A percentile compares a stretch with the other conserved stretches of the same genome.
These are phyloP conservation scores for Termitomyces sp. DNA, from an alignment of 768 basidiomycete species.

Conservation along the genomic window DNA sequence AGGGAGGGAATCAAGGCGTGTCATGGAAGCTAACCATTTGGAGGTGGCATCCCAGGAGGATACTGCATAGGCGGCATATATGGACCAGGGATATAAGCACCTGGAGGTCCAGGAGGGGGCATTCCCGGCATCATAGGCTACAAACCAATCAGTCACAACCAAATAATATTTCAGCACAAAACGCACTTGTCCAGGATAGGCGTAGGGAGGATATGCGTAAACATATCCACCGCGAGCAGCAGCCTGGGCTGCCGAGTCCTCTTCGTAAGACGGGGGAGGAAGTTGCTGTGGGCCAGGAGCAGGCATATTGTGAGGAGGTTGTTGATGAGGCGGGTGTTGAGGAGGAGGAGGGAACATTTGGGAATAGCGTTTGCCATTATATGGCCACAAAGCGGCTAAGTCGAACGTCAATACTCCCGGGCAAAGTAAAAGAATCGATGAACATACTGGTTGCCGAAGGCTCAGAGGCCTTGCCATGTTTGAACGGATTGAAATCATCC, in stretches of 20 bases:
- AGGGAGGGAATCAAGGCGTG: background rate
- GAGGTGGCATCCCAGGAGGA: slow-evolving; percentile 75
- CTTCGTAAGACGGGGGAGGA: slow-evolving; percentile 77
- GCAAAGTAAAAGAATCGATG: background rate
- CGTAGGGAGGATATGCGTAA: slow-evolving; percentile 76
- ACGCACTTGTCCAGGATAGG: slow-evolving; percentile 72
- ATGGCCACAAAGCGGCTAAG: slow-evolving; percentile 80
- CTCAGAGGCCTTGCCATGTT: slow-evolving; percentile 77
- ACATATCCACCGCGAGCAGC: slow-evolving; percentile 62
- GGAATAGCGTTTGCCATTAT: slow-evolving; percentile 83
- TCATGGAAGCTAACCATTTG: slow-evolving; percentile 59
- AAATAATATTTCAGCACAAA: background rate
- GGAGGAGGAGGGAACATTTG: slow-evolving; percentile 68
- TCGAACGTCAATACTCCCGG: background rate
- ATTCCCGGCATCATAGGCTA: slow-evolving; percentile 87
- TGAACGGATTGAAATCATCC: slow-evolving; percentile 98
- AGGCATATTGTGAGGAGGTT: slow-evolving; percentile 62
- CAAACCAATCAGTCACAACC: background rate
- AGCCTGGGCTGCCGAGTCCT: slow-evolving; percentile 64
- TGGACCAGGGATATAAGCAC: slow-evolving; percentile 73
- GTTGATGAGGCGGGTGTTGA: slow-evolving; percentile 59
- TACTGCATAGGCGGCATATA: slow-evolving; percentile 88
- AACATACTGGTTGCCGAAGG: slow-evolving; percentile 72
- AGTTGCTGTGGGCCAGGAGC: slow-evolving; percentile 68
- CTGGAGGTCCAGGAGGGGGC: slow-evolving; percentile 74